phyloP scores from a whole-genome alignment of 805 yeast species.

The Zygotorulaspora chibaensis region DNA sequence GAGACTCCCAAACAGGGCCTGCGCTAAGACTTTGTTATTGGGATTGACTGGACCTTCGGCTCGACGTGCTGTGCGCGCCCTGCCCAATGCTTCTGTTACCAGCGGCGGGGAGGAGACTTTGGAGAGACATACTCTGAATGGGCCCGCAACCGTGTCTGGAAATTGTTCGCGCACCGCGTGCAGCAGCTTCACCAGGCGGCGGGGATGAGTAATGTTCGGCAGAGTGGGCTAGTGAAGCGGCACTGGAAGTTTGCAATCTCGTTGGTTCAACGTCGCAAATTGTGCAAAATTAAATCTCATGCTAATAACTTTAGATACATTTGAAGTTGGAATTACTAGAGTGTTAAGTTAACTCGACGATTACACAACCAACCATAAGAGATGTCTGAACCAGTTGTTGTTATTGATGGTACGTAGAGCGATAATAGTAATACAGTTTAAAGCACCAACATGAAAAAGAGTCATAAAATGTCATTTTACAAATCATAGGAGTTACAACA shows the following conservation, averaged over 20 bases:
- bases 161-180: too few species aligned
- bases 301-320: neutral
- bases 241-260: neutral
- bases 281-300: conserved; percentile 1
- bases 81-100: too few species aligned
- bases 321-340: neutral
- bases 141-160: too few species aligned
- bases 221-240: too few species aligned
- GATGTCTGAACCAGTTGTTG: conserved; percentile 85
- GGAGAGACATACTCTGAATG: too few species aligned
- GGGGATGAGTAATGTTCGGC: too few species aligned
- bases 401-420: conserved; percentile 79
- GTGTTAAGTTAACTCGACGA: conserved; percentile 7
- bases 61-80: too few species aligned
- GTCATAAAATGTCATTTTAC: neutral
- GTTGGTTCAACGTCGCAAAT: conserved; percentile 1
- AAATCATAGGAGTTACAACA: neutral
- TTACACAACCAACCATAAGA: conserved; percentile 31
- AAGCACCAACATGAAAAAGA: neutral
- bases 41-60: too few species aligned
- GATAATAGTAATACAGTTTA: neutral
- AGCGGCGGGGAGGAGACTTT: too few species aligned
- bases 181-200: too few species aligned
- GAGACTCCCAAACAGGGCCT: too few species aligned
- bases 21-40: too few species aligned